phyloP scores from a whole-genome alignment of 306 rosid species.

The Carpinus viminea region DNA sequence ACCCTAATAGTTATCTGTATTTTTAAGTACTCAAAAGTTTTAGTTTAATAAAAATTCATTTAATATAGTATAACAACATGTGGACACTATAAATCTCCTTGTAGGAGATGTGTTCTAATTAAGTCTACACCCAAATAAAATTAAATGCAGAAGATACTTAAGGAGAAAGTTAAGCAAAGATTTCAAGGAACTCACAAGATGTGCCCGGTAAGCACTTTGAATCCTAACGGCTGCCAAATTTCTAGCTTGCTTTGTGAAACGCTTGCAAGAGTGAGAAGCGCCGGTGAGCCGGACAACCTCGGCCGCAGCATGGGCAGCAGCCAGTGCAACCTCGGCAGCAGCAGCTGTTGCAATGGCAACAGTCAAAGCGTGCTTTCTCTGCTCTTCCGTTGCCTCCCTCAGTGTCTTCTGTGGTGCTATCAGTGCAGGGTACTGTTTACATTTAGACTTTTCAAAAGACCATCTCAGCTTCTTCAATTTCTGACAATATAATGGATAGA shows the following conservation, averaged over 20 bases:
- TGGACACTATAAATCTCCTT: too few species aligned
- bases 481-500: slow-evolving; percentile 31
- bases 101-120: too few species aligned
- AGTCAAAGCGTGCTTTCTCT: slow-evolving; percentile 72
- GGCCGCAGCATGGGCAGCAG: slow-evolving; percentile 88
- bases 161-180: neutral
- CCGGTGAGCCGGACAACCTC: slow-evolving; percentile 76
- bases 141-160: neutral
- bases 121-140: neutral
- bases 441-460: slow-evolving; percentile 50
- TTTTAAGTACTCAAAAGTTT: too few species aligned
- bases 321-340: slow-evolving; percentile 87
- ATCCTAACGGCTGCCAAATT: slow-evolving; percentile 68
- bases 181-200: slow-evolving; percentile 60
- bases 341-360: slow-evolving; percentile 85
- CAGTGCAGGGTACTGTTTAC: slow-evolving; percentile 48
- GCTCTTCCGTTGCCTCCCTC: slow-evolving; percentile 65
- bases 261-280: slow-evolving; percentile 36
- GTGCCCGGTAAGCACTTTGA: slow-evolving; percentile 73
- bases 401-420: slow-evolving; percentile 50
- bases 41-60: too few species aligned
- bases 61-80: too few species aligned
- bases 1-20: too few species aligned
- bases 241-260: slow-evolving; percentile 36
- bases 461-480: slow-evolving; percentile 57